Evolutionary conservation across 2,329 filamentous ascomycete genomes (phyloP).

Genomic region (Ramichloridium luteum): DNA sequence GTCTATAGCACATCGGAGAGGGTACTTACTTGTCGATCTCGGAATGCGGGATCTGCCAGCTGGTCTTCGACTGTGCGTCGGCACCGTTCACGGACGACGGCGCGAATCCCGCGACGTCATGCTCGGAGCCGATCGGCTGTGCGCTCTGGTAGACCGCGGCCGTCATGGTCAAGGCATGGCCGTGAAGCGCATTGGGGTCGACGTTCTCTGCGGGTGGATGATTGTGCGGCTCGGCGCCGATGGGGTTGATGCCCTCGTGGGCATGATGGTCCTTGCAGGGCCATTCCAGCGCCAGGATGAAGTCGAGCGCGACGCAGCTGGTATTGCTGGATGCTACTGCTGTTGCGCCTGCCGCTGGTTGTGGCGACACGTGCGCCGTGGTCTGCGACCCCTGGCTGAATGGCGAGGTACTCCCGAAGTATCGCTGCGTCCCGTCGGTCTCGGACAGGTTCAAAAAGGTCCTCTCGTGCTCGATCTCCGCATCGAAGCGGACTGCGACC

Average conservation of each 20-base stretch:
- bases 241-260: constrained; percentile 13
- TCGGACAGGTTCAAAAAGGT: constrained; percentile 12
- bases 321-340: no score
- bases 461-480: constrained; percentile 12
- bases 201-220: no score
- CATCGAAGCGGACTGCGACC: constrained; percentile 11
- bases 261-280: constrained; percentile 12
- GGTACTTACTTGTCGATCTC: constrained; percentile 17
- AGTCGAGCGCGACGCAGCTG: constrained; percentile 15
- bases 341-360: neutral
- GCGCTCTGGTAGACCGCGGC: constrained; percentile 11
- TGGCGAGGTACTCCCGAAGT: no score
- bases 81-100: constrained; percentile 1
- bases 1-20: constrained; percentile 1
- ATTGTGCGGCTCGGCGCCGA: no score
- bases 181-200: constrained; percentile 2
- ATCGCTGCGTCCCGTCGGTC: constrained; percentile 1
- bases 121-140: constrained; percentile 1
- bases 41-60: constrained; percentile 15
- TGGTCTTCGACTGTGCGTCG: neutral
- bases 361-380: neutral
- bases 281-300: constrained; percentile 17
- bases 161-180: constrained; percentile 14
- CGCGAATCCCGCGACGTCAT: neutral
- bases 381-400: no score